A percentile compares a stretch with the other conserved stretches of the same genome.
These are phyloP conservation scores for Elsinoe perseae DNA, from an alignment of 2,329 filamentous ascomycete species.

Conservation along the genomic window DNA sequence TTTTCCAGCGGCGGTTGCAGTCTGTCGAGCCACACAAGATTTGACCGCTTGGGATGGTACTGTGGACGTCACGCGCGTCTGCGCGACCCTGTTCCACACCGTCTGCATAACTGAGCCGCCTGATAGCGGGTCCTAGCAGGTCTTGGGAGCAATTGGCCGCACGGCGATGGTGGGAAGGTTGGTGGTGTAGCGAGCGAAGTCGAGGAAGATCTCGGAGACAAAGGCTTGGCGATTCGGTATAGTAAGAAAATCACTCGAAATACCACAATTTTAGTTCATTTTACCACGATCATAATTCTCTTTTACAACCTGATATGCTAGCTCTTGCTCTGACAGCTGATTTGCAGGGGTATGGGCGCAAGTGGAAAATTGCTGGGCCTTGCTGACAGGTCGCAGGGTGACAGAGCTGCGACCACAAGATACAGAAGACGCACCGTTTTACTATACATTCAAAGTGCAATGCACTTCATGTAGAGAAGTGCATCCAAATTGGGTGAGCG, in stretches of 20 bases:
- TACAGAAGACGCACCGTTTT: slow-evolving; percentile 74
- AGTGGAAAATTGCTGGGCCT: not conserved
- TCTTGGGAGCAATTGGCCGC: not conserved
- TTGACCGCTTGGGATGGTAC: slow-evolving; percentile 48
- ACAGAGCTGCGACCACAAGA: slow-evolving; percentile 83
- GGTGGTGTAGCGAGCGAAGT: not conserved
- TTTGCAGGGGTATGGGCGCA: slow-evolving; percentile 52
- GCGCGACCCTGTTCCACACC: slow-evolving; percentile 59
- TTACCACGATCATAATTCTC: not conserved
- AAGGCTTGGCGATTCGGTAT: slow-evolving; percentile 7
- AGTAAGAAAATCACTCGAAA: not conserved
- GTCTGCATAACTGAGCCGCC: slow-evolving; percentile 50
- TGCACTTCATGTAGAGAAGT: slow-evolving; percentile 94
- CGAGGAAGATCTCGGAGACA: not conserved
- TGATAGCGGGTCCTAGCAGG: not conserved
- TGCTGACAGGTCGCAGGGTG: slow-evolving; percentile 52
- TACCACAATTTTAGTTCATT: not conserved
- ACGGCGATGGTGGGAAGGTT: not conserved
- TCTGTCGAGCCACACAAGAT: slow-evolving; percentile 42
- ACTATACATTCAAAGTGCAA: slow-evolving; percentile 96
- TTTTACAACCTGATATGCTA: slow-evolving; percentile 46
- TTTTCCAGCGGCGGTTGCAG: slow-evolving; percentile 44
- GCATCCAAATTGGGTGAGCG: slow-evolving; percentile 76
- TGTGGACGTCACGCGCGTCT: slow-evolving; percentile 53
- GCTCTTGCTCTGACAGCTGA: slow-evolving; percentile 61